A percentile compares a stretch with the other conserved stretches of the same genome.
phyloP scores from a whole-genome alignment of 2,329 filamentous ascomycete genomes.

The Aspergillus neoniger region DNA sequence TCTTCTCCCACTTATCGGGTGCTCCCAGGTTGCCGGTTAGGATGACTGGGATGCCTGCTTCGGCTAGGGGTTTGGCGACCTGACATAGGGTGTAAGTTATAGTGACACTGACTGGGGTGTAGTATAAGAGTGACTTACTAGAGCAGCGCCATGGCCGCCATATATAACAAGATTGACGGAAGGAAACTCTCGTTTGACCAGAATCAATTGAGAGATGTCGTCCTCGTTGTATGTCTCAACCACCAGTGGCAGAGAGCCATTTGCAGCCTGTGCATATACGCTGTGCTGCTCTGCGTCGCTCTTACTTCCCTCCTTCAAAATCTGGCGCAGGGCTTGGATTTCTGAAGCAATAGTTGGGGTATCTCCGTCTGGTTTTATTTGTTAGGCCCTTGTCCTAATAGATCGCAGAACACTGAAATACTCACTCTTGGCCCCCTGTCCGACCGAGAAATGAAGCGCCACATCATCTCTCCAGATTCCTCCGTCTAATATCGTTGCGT shows the following conservation, averaged over 20 bases:
- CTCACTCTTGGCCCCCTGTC: slow-evolving; percentile 3
- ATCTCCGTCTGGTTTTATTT: neutral
- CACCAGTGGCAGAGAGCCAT: slow-evolving; percentile 3
- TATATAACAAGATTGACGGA: neutral
- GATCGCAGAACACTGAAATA: rapidly evolving
- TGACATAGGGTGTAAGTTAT: neutral
- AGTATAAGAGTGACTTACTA: neutral
- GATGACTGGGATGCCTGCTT: slow-evolving; percentile 47
- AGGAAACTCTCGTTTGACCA: slow-evolving; percentile 7
- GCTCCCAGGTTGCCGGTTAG: slow-evolving; percentile 43
- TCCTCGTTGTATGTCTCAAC: slow-evolving; percentile 11
- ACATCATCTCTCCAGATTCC: slow-evolving; percentile 4
- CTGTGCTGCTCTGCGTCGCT: neutral
- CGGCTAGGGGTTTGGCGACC: slow-evolving; percentile 46
- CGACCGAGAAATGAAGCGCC: slow-evolving; percentile 5
- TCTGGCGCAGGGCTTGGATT: neutral
- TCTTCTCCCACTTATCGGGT: slow-evolving; percentile 38
- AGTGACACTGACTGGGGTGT: neutral
- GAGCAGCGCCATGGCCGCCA: slow-evolving; percentile 1
- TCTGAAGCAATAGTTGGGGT: neutral
- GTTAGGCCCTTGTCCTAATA: neutral
- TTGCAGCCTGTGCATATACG: neutral
- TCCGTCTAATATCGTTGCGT: neutral
- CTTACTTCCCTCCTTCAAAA: neutral
- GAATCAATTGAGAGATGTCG: slow-evolving; percentile 9